These are phyloP conservation scores for Colletotrichum phormii DNA, from an alignment of 2,329 filamentous ascomycete species.

Conservation along the genomic window DNA sequence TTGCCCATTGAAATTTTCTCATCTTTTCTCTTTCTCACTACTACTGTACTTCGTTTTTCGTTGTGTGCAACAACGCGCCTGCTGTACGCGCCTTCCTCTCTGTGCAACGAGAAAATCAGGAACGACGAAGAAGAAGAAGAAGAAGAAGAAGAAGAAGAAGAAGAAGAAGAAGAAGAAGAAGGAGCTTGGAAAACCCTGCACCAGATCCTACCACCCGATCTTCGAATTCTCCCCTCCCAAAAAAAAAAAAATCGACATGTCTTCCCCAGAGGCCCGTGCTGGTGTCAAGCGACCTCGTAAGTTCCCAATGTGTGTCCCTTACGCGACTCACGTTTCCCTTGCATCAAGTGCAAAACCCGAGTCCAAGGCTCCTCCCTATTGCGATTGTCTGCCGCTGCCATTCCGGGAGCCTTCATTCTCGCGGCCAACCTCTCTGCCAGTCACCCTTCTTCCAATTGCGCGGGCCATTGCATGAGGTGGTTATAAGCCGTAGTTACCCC, in stretches of 20 bases:
- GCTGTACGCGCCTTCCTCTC: neutral
- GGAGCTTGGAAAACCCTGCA: constrained; percentile 42
- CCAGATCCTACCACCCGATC: constrained; percentile 58
- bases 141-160: constrained; percentile 33
- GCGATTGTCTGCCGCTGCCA: neutral
- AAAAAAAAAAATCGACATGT: constrained; percentile 43
- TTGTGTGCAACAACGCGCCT: neutral
- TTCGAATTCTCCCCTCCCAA: neutral
- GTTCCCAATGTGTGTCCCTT: constrained; percentile 35
- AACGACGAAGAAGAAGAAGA: constrained; percentile 29
- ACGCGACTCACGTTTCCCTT: neutral
- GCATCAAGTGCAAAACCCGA: constrained; percentile 38
- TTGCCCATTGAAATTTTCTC: neutral
- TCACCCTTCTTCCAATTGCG: neutral
- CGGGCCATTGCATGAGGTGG: neutral
- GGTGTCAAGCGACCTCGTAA: constrained; percentile 59
- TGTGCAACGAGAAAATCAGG: constrained; percentile 35
- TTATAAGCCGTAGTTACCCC: neutral
- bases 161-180: constrained; percentile 33
- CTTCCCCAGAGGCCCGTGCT: constrained; percentile 53
- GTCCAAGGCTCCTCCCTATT: neutral
- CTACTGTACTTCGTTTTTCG: too few species aligned
- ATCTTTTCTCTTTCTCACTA: neutral
- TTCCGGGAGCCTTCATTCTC: neutral
- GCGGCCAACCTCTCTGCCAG: neutral